Evolutionary conservation across 306 rosid species (phyloP), one percentile per base, ranked within the genome.

Genomic region (Cyamopsis tetragonoloba): DNA sequence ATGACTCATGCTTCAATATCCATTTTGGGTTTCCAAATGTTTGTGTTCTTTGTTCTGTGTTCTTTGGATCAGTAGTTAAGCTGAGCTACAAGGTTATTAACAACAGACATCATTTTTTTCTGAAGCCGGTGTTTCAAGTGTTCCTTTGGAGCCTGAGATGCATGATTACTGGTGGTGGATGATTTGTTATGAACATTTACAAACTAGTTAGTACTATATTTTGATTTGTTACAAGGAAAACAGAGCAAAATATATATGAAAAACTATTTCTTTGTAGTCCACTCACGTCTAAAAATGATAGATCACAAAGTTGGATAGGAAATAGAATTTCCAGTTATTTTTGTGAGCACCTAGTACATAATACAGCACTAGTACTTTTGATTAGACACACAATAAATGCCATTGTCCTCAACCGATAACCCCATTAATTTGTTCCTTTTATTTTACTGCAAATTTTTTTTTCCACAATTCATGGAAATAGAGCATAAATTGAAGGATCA

Each of bases 301-400:
- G 46, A 35, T 3, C 47, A 34, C 5, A 35, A 57, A 37, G 32
- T 59, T 59, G 48, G 48, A 37, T 37, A 37, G 18, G 20, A 37
- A 37, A 59, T 59, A 14, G 66, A 20, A 59, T 59, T 20, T 35
- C 48, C 66, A 37, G 66, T 11, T 59, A 59, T 59, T 35, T 59
- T 15, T 43, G 42, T 27, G 22, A 37, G 46, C 59, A 19, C 30
- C n/a, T n/a, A n/a, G 20, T 44, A 27, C 5, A 3, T 13, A 6
- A 3, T 13, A 6, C 18, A 28, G 10, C 47, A n/a, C n/a, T n/a
- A 47, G 23, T 32, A 19, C 35, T 3, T 49, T 0, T 7, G 48
- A 66, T n/a, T n/a, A 34, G 37, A 46, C 44, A 1, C 3, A 64
- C 60, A 66, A 48, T 66, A 32, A 66, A 66, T 66, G 18, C 6